Conservation (phyloP, 2,329 filamentous ascomycete species). For the Juglanconis oblonga region DNA sequence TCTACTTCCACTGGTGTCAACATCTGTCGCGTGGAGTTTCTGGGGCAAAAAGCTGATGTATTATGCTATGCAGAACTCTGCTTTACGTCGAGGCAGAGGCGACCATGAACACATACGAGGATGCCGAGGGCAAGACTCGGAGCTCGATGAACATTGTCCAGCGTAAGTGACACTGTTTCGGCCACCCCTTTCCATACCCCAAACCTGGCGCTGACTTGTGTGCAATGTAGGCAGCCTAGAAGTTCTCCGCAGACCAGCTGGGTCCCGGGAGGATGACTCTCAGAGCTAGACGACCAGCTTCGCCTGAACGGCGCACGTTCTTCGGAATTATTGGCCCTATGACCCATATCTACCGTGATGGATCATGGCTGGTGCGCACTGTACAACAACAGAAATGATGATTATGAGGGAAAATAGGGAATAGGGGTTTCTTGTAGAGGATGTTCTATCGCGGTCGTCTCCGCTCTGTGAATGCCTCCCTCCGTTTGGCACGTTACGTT, state of each 20-base stretch:
- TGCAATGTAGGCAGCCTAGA: slow-evolving; percentile 42
- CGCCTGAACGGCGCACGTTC: not conserved
- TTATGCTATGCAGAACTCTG: slow-evolving; percentile 56
- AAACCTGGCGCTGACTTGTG: slow-evolving; percentile 9
- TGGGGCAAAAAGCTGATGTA: not conserved
- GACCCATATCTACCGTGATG: not conserved
- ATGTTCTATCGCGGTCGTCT: not conserved
- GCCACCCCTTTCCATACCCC: not conserved
- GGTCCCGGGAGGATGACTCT: not conserved
- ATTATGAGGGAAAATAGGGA: not conserved
- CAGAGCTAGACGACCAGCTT: not conserved
- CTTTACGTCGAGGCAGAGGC: slow-evolving; percentile 85
- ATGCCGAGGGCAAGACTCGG: slow-evolving; percentile 66
- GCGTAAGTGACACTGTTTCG: slow-evolving; percentile 56
- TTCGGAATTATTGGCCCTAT: not conserved
- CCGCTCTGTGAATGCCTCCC: slow-evolving; percentile 1
- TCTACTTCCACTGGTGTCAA: slow-evolving; percentile 23
- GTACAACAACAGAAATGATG: slow-evolving; percentile 6
- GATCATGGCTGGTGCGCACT: not conserved
- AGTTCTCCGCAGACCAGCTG: slow-evolving; percentile 35
- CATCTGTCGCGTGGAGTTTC: not conserved
- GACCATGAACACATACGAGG: slow-evolving; percentile 63
- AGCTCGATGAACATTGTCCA: slow-evolving; percentile 69
- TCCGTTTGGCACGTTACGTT: not conserved
- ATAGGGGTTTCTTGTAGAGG: not conserved